Evolutionary conservation across 768 basidiomycete species (phyloP).

Genomic region (Krasilnikovozyma curviuscula): DNA sequence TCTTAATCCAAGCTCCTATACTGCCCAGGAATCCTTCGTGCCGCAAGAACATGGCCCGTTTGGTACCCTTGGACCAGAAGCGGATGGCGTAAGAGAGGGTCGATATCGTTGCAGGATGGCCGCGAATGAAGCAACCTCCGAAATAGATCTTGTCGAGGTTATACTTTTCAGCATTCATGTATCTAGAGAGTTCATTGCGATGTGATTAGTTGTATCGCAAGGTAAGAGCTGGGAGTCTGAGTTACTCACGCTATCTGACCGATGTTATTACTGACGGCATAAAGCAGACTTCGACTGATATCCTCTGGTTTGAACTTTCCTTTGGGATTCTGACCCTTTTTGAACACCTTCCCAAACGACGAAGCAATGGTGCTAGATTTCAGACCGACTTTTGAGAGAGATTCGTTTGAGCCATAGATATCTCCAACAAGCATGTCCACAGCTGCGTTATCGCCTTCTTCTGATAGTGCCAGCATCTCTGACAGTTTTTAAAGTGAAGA

Average conservation of each 20-base stretch:
- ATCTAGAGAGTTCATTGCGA: conserved; percentile 32
- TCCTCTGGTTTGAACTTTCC: conserved; percentile 70
- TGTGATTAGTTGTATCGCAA: background rate
- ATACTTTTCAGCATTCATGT: conserved; percentile 99
- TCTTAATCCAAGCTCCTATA: conserved; percentile 95
- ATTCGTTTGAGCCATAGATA: conserved; percentile 94
- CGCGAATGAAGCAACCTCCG: conserved; percentile 96
- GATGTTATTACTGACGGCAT: conserved; percentile 96
- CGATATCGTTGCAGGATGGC: conserved; percentile 89
- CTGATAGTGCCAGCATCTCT: conserved; percentile 95
- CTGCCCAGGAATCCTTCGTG: conserved; percentile 97
- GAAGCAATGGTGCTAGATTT: conserved; percentile 97
- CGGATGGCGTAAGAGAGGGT: conserved; percentile 97
- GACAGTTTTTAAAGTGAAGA: conserved; percentile 12
- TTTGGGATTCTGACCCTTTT: conserved; percentile 54
- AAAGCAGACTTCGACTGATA: conserved; percentile 80
- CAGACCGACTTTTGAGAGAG: conserved; percentile 74
- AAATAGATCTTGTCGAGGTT: conserved; percentile 92
- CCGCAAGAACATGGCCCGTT: conserved; percentile 83
- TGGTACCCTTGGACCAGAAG: conserved; percentile 97
- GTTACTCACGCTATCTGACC: conserved; percentile 91
- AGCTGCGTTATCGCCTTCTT: conserved; percentile 73
- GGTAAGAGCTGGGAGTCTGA: background rate
- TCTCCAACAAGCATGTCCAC: conserved; percentile 99
- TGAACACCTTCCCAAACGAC: conserved; percentile 96